These are phyloP conservation scores for Heterobasidion annosum DNA, from an alignment of 1,284 basidiomycete genomes.

Conservation along the genomic window DNA sequence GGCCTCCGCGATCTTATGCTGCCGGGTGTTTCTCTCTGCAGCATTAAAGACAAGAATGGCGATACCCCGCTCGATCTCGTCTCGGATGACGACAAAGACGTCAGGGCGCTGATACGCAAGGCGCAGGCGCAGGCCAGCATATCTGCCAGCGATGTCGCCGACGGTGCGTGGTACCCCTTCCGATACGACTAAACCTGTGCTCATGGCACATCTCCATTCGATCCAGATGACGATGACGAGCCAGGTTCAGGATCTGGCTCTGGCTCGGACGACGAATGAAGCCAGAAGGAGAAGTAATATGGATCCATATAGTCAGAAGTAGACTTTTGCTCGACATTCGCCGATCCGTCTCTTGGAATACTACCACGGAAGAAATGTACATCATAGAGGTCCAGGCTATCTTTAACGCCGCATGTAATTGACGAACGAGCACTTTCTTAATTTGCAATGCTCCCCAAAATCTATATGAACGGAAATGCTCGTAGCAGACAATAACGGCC, in stretches of 20 bases:
- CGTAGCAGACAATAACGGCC: background rate
- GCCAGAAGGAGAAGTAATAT: background rate
- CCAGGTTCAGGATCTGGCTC: conserved; percentile 24
- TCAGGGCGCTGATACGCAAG: conserved; percentile 39
- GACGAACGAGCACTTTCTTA: too few species aligned
- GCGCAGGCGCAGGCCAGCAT: conserved; percentile 33
- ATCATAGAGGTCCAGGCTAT: background rate
- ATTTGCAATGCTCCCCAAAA: too few species aligned
- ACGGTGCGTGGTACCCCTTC: conserved; percentile 18
- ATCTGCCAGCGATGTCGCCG: conserved; percentile 28
- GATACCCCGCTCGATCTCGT: conserved; percentile 52
- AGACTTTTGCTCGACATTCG: too few species aligned
- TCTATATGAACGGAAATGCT: too few species aligned
- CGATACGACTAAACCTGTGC: background rate
- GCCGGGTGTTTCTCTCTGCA: conserved; percentile 17
- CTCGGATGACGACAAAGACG: conserved; percentile 36
- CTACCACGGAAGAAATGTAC: background rate
- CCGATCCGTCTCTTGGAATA: too few species aligned
- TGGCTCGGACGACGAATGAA: conserved; percentile 22
- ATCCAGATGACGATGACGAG: conserved; percentile 25
- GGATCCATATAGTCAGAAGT: background rate
- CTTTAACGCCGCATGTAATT: too few species aligned
- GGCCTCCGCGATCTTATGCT: background rate
- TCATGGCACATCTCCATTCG: background rate
- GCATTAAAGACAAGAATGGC: conserved; percentile 68